These are phyloP conservation scores for Phytophthora cactorum DNA, from an alignment of 352 stramenopile genomes.

Conservation along the genomic window DNA sequence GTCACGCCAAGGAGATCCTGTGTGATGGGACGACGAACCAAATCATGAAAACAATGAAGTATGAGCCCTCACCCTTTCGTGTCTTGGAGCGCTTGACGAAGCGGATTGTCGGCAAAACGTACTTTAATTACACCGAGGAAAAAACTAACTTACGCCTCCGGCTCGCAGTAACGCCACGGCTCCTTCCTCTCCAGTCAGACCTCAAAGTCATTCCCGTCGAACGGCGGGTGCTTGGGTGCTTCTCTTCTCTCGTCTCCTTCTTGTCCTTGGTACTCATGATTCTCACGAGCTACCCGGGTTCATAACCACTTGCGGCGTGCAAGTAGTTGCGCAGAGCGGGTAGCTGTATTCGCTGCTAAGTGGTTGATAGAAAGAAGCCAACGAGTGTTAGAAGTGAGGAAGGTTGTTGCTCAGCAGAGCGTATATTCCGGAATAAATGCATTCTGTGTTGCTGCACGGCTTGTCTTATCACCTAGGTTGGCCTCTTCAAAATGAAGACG, in stretches of 20 bases:
- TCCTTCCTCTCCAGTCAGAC: background rate
- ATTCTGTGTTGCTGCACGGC: too few relatives aligned
- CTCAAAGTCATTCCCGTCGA: background rate
- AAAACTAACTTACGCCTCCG: background rate
- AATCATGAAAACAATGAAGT: background rate
- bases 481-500: too few relatives aligned
- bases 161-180: background rate
- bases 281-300: background rate
- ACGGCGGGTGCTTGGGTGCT: background rate
- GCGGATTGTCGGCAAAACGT: background rate
- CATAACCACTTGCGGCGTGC: background rate
- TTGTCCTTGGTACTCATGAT: background rate
- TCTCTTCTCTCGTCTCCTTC: background rate
- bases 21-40: background rate
- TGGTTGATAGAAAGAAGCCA: background rate
- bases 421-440: too few relatives aligned
- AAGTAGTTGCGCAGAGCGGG: background rate
- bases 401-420: background rate
- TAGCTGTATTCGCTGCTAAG: background rate
- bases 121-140: background rate
- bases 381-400: background rate
- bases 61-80: too few relatives aligned
- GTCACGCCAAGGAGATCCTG: background rate
- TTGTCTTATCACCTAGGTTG: too few relatives aligned
- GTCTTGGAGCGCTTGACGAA: too few relatives aligned